These are phyloP conservation scores for Diaporthe humulicola DNA, from an alignment of 2,329 filamentous ascomycete genomes.

Conservation along the genomic window DNA sequence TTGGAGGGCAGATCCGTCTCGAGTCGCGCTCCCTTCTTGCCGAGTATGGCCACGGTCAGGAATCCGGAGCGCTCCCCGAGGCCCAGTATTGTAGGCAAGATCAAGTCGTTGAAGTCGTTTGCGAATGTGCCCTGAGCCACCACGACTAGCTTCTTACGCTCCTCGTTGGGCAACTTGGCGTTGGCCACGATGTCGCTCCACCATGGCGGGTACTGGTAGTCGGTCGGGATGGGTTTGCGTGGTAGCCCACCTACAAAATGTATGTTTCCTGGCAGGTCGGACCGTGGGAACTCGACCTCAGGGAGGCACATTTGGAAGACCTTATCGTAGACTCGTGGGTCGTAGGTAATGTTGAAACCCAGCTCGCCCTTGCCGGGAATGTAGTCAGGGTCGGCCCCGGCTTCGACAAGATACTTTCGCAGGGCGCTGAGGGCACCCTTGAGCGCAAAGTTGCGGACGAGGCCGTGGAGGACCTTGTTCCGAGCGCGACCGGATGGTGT, in stretches of 20 bases:
- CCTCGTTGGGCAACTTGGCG: conserved; percentile 35
- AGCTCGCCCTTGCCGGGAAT: conserved; percentile 8
- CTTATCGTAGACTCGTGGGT: conserved; percentile 46
- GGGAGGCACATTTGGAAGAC: conserved; percentile 54
- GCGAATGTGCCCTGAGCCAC: conserved; percentile 63
- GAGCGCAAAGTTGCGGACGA: conserved; percentile 48
- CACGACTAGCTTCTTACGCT: conserved; percentile 56
- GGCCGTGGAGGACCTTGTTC: conserved; percentile 40
- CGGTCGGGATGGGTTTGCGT: conserved; percentile 46
- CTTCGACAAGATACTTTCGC: conserved; percentile 49
- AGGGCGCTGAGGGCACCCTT: conserved; percentile 44
- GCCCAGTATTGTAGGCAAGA: conserved; percentile 59
- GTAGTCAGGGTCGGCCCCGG: conserved; percentile 4
- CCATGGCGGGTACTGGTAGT: conserved; percentile 55
- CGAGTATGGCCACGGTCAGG: conserved; percentile 52
- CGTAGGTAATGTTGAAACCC: conserved; percentile 26
- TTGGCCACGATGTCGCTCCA: conserved; percentile 58
- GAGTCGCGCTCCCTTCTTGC: conserved; percentile 46
- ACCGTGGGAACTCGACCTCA: conserved; percentile 55
- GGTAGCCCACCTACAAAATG: conserved; percentile 59
- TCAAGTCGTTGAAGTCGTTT: conserved; percentile 54
- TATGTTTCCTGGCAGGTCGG: conserved; percentile 53
- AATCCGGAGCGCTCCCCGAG: conserved; percentile 56
- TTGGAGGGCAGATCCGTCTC: conserved; percentile 53
- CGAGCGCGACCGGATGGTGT: conserved; percentile 22